phyloP scores from a whole-genome alignment of 768 basidiomycete species.

The Lenzites betulinus region DNA sequence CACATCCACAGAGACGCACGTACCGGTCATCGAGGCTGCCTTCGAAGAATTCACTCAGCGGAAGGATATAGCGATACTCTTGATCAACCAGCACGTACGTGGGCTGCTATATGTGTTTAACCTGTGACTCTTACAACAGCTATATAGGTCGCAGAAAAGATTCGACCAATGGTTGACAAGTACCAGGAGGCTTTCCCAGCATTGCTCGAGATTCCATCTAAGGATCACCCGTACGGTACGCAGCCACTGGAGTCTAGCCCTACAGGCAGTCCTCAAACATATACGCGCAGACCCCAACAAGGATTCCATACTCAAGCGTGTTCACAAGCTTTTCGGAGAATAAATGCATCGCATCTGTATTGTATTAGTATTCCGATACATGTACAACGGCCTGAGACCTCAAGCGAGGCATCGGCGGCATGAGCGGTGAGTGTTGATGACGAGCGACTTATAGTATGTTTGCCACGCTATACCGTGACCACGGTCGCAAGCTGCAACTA shows the following conservation, averaged over 20 bases:
- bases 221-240: conserved; percentile 93
- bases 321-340: conserved; percentile 96
- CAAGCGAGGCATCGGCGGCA: background rate
- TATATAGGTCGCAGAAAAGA: conserved; percentile 91
- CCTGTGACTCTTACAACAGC: background rate
- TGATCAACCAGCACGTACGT: conserved; percentile 98
- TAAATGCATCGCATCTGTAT: conserved; percentile 37
- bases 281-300: conserved; percentile 79
- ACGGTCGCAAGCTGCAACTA: conserved; percentile 23
- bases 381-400: conserved; percentile 19
- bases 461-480: background rate
- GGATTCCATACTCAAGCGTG: conserved; percentile 93
- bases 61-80: conserved; percentile 91
- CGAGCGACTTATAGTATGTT: background rate
- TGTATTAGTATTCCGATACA: conserved; percentile 13
- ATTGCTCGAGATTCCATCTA: conserved; percentile 95
- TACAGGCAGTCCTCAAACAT: conserved; percentile 10
- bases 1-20: conserved; percentile 72
- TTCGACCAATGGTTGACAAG: conserved; percentile 90
- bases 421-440: conserved; percentile 15
- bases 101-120: background rate
- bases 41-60: conserved; percentile 96
- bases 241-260: conserved; percentile 6
- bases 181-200: conserved; percentile 98
- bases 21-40: conserved; percentile 84